Evolutionary conservation across 805 yeast genomes (phyloP).

Genomic region (Yarrowia keelungensis): DNA sequence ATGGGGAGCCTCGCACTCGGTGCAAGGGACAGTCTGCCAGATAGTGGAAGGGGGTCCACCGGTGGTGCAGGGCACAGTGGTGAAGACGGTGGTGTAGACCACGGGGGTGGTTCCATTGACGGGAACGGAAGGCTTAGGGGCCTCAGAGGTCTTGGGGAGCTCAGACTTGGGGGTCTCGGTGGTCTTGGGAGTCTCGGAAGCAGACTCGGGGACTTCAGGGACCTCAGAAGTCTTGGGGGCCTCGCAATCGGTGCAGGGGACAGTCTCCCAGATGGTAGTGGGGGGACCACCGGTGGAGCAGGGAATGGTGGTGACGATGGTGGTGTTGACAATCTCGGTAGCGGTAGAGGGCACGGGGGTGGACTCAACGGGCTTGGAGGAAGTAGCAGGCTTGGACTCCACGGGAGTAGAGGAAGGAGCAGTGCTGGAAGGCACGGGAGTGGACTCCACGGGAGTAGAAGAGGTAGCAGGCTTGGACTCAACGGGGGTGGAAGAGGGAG

Average conservation of each 20-base stretch:
- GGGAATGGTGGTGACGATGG: slow-evolving; percentile 19
- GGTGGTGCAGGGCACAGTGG: slow-evolving; percentile 31
- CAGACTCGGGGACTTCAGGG: slow-evolving; percentile 10
- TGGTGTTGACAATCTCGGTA: slow-evolving; percentile 9
- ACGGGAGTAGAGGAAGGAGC: slow-evolving; percentile 1
- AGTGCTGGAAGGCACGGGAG: slow-evolving; percentile 28
- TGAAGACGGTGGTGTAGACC: slow-evolving; percentile 15
- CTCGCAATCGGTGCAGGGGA: slow-evolving; percentile 24
- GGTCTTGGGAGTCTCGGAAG: slow-evolving; percentile 13
- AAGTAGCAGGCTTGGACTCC: neutral
- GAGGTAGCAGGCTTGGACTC: neutral
- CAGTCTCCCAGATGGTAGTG: slow-evolving; percentile 12
- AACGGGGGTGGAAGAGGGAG: neutral
- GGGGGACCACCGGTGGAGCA: slow-evolving; percentile 34
- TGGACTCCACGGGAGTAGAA: neutral
- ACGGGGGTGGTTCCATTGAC: slow-evolving; percentile 9
- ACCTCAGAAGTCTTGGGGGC: slow-evolving; percentile 1
- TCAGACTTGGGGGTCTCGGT: neutral
- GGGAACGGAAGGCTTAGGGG: slow-evolving; percentile 5
- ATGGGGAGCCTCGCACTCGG: slow-evolving; percentile 22
- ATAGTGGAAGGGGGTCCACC: slow-evolving; percentile 33
- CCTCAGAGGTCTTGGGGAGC: slow-evolving; percentile 3
- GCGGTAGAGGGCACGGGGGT: neutral
- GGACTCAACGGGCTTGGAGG: neutral
- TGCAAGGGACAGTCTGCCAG: slow-evolving; percentile 18